Percentiles rank a stretch among this genome's conserved stretches.
These are phyloP conservation scores for Penicillium hesseltinei DNA, from an alignment of 2,329 filamentous ascomycete species.

Conservation along the genomic window DNA sequence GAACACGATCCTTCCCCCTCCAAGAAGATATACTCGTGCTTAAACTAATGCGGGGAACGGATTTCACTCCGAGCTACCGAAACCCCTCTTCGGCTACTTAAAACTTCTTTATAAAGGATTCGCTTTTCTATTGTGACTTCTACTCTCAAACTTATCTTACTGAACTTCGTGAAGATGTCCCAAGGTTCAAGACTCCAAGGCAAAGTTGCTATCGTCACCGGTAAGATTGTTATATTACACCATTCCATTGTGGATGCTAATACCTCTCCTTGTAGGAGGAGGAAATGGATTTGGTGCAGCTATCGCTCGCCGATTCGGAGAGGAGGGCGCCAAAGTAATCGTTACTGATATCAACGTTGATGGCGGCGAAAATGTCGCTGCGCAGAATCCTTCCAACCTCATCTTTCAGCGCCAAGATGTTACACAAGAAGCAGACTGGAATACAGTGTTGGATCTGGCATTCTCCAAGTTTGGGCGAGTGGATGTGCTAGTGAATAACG, in stretches of 20 bases:
- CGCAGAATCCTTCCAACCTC: slow-evolving; percentile 30
- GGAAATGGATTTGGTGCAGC: slow-evolving; percentile 46
- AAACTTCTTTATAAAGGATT: not conserved
- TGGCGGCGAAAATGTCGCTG: slow-evolving; percentile 33
- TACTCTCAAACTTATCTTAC: not conserved
- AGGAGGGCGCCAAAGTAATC: slow-evolving; percentile 45
- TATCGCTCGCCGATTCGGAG: slow-evolving; percentile 39
- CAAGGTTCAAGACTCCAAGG: slow-evolving; percentile 39
- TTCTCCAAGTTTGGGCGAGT: slow-evolving; percentile 36
- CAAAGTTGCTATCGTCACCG: slow-evolving; percentile 49
- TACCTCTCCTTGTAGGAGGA: slow-evolving; percentile 27
- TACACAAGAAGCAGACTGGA: slow-evolving; percentile 36
- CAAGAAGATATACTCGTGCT: not conserved
- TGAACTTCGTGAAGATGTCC: slow-evolving; percentile 7
- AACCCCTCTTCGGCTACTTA: slow-evolving; percentile 14
- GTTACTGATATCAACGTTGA: slow-evolving; percentile 43
- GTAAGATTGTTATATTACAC: slow-evolving; percentile 25
- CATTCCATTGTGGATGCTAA: not conserved
- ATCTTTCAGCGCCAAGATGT: slow-evolving; percentile 39
- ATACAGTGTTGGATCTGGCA: slow-evolving; percentile 28
- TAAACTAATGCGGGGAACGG: slow-evolving; percentile 19
- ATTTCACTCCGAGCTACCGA: slow-evolving; percentile 17
- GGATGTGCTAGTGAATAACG: slow-evolving; percentile 50
- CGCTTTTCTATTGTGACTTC: not conserved
- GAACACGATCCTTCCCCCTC: not conserved